Evolutionary conservation across 768 basidiomycete genomes (phyloP).

Genomic region (Suillus subaureus): DNA sequence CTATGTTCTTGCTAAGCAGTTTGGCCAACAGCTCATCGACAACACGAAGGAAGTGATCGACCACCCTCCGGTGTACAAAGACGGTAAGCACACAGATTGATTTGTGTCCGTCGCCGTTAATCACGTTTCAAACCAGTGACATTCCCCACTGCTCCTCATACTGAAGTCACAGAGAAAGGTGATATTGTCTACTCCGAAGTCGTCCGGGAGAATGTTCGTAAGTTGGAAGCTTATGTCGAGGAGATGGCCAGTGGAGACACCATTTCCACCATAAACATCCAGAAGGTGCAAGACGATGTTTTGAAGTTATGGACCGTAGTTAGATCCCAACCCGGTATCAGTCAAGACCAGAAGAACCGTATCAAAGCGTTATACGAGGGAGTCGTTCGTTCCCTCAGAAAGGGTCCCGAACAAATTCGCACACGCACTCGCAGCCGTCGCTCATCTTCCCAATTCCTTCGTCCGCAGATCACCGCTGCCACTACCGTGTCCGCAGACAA

Average conservation of each 20-base stretch:
- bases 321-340: slow-evolving; percentile 96
- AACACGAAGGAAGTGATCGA: slow-evolving; percentile 87
- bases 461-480: slow-evolving; percentile 78
- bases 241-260: slow-evolving; percentile 98
- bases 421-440: slow-evolving; percentile 73
- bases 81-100: slow-evolving; percentile 60
- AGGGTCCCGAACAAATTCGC: slow-evolving; percentile 63
- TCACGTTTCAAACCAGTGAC: slow-evolving; percentile 59
- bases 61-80: slow-evolving; percentile 90
- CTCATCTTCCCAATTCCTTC: slow-evolving; percentile 95
- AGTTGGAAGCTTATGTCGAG: slow-evolving; percentile 95
- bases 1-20: slow-evolving; percentile 94
- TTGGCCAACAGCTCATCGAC: slow-evolving; percentile 93
- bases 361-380: slow-evolving; percentile 96
- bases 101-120: slow-evolving; percentile 5
- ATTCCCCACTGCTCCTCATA: slow-evolving; percentile 97
- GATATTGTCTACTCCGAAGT: slow-evolving; percentile 96
- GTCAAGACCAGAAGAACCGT: slow-evolving; percentile 93
- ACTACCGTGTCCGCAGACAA: slow-evolving; percentile 82
- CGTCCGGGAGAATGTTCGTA: slow-evolving; percentile 93
- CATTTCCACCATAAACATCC: slow-evolving; percentile 85
- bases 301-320: slow-evolving; percentile 97
- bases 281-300: slow-evolving; percentile 97
- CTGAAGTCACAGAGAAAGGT: slow-evolving; percentile 90
- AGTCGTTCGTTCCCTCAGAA: slow-evolving; percentile 90